Base-by-base conservation (phyloP, 2,329 filamentous ascomycete species). In the Waltergamsia citrina region DNA sequence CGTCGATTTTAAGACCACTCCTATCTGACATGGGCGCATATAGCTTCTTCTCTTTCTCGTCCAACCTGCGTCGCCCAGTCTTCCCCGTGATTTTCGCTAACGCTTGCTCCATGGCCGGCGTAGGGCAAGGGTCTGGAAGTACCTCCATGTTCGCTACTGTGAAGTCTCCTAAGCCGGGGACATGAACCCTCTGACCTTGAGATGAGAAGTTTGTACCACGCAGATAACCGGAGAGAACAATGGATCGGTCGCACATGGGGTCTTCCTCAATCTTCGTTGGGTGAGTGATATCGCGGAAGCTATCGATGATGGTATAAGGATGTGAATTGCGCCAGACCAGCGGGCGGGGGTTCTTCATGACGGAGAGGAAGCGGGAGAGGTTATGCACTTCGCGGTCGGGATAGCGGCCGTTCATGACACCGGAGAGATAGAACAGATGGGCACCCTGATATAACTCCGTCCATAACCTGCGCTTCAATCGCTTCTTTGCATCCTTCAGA, bases 341-440 rank as follows among this genome's bases (percentile, higher is more conserved):
- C n/a, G 92, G 92, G 38, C 92, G 74, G 5, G 93, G 90, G 53
- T 94, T 98, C 69, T 98, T 98, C 93, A 98, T 98, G 44, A 98
- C 87, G 15, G 85, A 94, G 44, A 98, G 69, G 57, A 98, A 98
- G 36, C 93, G 78, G 11, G 86, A 94, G 35, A 98, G 60, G 52
- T 98, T 98, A 62, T 96, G 85, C 12, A 98, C 78, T 59, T 98
- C 93, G 43, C 93, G 79, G 56, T 98, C 92, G 1, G 92, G 93
- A 50, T 98, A 98, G 42, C 92, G 74, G 27, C 92, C 92, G 56
- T 98, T 98, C 47, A 96, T 83, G 23, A 98, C 88, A 49, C 92
- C 92, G 2, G 86, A 94, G 5, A 98, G 72, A 51, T 96, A 96
- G 60, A 98, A 98, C 0, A 98, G 68, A 54, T 98, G 94, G 6